Evolutionary conservation across 2,329 filamentous ascomycete genomes (phyloP).

Genomic region (Xylaria sp.): DNA sequence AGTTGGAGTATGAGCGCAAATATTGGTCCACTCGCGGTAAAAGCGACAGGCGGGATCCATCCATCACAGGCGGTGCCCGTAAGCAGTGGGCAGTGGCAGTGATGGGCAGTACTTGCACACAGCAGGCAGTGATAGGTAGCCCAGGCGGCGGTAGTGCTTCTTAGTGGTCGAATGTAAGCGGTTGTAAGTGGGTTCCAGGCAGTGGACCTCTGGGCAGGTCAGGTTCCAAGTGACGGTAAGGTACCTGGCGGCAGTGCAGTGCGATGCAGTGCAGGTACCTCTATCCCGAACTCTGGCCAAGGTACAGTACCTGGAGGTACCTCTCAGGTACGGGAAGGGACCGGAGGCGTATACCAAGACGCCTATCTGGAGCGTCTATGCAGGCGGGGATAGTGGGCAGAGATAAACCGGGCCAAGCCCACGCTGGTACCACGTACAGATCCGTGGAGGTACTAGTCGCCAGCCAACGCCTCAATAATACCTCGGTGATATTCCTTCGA

Average conservation of each 20-base stretch:
- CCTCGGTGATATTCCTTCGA: no score
- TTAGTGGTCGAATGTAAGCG: background rate
- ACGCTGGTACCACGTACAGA: no score
- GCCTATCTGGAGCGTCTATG: no score
- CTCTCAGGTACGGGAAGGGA: background rate
- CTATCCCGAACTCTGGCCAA: background rate
- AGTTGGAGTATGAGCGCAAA: slow-evolving; percentile 7
- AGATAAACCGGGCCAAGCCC: no score
- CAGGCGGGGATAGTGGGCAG: no score
- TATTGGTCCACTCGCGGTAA: background rate
- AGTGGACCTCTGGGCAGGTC: background rate
- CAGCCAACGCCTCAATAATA: no score
- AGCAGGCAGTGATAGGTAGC: background rate
- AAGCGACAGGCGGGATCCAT: no score
- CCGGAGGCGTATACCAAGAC: no score
- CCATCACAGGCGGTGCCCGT: background rate
- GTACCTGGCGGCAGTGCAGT: no score
- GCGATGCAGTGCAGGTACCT: background rate
- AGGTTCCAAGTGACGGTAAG: no score
- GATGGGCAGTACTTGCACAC: background rate
- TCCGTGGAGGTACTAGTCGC: no score
- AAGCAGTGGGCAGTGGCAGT: background rate
- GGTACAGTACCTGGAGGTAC: background rate
- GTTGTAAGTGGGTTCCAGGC: background rate
- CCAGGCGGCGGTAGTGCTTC: background rate